A percentile compares a stretch with the other conserved stretches of the same genome.
These are phyloP conservation scores for Nakataea oryzae DNA, from an alignment of 2,329 filamentous ascomycete species.

Conservation along the genomic window DNA sequence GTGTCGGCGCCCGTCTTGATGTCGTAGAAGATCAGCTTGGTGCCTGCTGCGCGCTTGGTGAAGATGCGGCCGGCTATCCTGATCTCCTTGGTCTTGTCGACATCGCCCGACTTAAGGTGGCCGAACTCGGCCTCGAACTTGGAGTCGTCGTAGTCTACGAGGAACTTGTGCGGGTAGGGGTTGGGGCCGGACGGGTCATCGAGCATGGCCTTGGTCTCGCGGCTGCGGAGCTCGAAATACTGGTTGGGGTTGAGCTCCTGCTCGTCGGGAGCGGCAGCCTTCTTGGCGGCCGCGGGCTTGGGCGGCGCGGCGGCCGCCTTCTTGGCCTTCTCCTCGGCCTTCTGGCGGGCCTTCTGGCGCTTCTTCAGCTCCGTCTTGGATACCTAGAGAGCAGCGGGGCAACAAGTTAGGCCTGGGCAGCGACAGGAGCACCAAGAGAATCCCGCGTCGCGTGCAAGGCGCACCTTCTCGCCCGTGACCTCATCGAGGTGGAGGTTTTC, in stretches of 20 bases:
- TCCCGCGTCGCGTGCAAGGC: not conserved
- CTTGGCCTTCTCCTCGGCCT: constrained; percentile 80
- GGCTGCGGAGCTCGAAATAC: constrained; percentile 94
- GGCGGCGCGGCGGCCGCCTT: constrained; percentile 53
- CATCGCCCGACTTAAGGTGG: constrained; percentile 80
- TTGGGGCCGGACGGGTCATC: constrained; percentile 59
- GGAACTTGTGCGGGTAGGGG: constrained; percentile 90
- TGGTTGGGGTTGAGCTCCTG: constrained; percentile 48
- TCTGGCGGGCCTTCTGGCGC: constrained; percentile 82
- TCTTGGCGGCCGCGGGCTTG: constrained; percentile 38
- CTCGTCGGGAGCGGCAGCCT: constrained; percentile 47
- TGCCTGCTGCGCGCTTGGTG: constrained; percentile 70
- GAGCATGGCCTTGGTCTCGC: constrained; percentile 64
- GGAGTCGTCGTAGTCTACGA: constrained; percentile 71
- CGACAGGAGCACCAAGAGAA: not conserved
- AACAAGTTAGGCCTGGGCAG: constrained; percentile 23
- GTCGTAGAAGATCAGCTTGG: constrained; percentile 89
- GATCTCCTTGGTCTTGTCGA: constrained; percentile 63
- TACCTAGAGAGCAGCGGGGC: constrained; percentile 23
- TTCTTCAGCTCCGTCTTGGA: constrained; percentile 91
- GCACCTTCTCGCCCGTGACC: constrained; percentile 69
- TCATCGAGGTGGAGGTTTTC: constrained; percentile 80
- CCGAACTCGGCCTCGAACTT: constrained; percentile 72
- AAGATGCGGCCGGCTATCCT: constrained; percentile 80
- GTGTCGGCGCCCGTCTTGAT: constrained; percentile 48